Base-by-base conservation (phyloP, 2,329 filamentous ascomycete genomes). In the Nemania sp. region DNA sequence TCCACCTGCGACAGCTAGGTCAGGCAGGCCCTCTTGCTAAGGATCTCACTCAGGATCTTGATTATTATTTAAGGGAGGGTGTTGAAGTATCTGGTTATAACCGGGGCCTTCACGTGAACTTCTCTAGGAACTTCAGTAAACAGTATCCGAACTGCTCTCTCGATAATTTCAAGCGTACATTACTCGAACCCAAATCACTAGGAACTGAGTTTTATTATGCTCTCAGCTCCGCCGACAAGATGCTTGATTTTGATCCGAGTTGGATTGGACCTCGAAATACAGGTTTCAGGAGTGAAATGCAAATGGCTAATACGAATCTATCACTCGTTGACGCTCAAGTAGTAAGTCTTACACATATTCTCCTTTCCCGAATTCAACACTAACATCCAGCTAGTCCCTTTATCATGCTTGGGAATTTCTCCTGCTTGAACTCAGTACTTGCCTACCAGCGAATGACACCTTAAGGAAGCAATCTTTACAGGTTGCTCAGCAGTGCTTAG, bases 281-380 rank as follows among this genome's bases (percentile, higher is more conserved):
- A 74, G 94, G 94, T 0, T 97, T 97, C 80, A 87, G 88, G 69
- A 87, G 88, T 56, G 96, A 99, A 77, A 91, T 99, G 80, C 88
- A 90, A 75, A 89, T 90, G 68, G 96, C 95, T 49, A 99, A 99
- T 79, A 83, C 92, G 70, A 98, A 99, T 79, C 80, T 99, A 60
- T 97, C 94, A 26, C 84, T 97, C 38, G 93, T 99, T 38, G 94
- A 98, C 78, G 93, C 95, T 26, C 94, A 99, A 82, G 90, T 96
- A 72, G 90, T 93, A 84, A 82, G 90, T 83, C 84, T 81, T 89
- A 82, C 49, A 5, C 22, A 49, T 52, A 66, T 6, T 24, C 3
- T 20, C 61, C 41, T 15, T 4, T 1, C 61, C 27, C 5, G 18
- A 22, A 61, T 29, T 1, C 26, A 27, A 41, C 43, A 27, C 73